Conservation (phyloP, 1,139 yeast species). For the Geotrichum macrosporum region DNA sequence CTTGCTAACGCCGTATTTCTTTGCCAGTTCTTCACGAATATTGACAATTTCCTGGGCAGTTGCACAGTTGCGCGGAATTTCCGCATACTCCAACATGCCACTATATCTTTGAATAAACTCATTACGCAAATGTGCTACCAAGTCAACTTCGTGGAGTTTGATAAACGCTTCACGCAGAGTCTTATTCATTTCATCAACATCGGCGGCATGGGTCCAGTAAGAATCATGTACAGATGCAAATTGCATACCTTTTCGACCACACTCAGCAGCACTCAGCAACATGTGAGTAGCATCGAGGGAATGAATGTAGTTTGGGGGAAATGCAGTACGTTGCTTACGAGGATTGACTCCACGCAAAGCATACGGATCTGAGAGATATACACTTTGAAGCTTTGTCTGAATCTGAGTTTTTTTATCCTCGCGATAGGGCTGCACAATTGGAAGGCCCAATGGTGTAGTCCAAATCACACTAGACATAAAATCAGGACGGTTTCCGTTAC, state of each 20-base stretch:
- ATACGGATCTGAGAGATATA: constrained; percentile 78
- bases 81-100: constrained; percentile 57
- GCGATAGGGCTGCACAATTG: constrained; percentile 92
- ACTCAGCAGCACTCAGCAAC: constrained; percentile 81
- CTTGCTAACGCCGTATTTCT: constrained; percentile 38
- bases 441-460: constrained; percentile 91
- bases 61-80: constrained; percentile 51
- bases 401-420: constrained; percentile 59
- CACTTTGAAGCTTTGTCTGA: constrained; percentile 75
- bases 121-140: constrained; percentile 62
- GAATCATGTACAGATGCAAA: constrained; percentile 98
- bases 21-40: constrained; percentile 43
- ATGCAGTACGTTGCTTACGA: constrained; percentile 85
- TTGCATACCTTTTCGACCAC: constrained; percentile 61
- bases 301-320: constrained; percentile 94
- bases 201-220: constrained; percentile 95
- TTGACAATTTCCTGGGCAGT: constrained; percentile 51
- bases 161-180: constrained; percentile 77
- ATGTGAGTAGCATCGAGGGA: constrained; percentile 96
- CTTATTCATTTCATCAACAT: constrained; percentile 69
- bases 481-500: constrained; percentile 34
- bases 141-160: constrained; percentile 65
- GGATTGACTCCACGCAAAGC: constrained; percentile 78
- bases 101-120: constrained; percentile 81
- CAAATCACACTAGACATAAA: constrained; percentile 88